Percentiles rank a stretch among this genome's conserved stretches.
Conservation (phyloP, 352 stramenopile genomes). For the Pythium apleroticum region DNA sequence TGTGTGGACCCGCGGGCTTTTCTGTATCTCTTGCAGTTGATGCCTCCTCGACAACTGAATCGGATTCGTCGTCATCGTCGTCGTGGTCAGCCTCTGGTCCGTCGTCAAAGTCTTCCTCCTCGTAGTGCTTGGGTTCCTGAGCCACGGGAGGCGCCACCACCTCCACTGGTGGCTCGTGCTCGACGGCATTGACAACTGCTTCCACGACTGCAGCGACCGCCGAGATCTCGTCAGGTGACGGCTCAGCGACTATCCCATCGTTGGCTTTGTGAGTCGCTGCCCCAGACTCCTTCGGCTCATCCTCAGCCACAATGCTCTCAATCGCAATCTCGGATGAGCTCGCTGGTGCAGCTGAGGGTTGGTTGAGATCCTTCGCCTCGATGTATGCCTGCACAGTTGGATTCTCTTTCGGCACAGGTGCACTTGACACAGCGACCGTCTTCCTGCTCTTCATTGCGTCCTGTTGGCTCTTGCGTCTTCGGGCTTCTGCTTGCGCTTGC, state of each 20-base stretch:
- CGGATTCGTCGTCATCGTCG: not conserved
- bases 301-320: no score
- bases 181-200: not conserved
- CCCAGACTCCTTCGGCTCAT: no score
- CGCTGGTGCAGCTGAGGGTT: no score
- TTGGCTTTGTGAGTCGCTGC: no score
- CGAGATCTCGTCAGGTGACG: not conserved
- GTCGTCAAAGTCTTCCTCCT: conserved; percentile 3
- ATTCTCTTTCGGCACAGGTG: no score
- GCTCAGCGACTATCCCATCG: not conserved
- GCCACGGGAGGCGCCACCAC: not conserved
- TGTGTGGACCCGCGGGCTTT: not conserved
- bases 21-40: not conserved
- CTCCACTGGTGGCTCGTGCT: not conserved
- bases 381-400: no score
- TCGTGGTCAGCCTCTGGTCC: conserved; percentile 13
- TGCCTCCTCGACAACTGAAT: not conserved
- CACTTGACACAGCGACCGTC: not conserved
- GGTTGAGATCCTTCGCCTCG: no score
- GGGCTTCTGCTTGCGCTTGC: conserved; percentile 20
- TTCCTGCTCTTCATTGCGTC: not conserved
- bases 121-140: conserved; percentile 15
- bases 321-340: no score
- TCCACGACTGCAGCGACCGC: not conserved
- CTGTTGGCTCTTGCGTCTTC: conserved; percentile 20